Evolutionary conservation across 208 protist genomes (phyloP), one percentile per base, ranked within the genome.

Genomic region (Leishmania martiniquensis): DNA sequence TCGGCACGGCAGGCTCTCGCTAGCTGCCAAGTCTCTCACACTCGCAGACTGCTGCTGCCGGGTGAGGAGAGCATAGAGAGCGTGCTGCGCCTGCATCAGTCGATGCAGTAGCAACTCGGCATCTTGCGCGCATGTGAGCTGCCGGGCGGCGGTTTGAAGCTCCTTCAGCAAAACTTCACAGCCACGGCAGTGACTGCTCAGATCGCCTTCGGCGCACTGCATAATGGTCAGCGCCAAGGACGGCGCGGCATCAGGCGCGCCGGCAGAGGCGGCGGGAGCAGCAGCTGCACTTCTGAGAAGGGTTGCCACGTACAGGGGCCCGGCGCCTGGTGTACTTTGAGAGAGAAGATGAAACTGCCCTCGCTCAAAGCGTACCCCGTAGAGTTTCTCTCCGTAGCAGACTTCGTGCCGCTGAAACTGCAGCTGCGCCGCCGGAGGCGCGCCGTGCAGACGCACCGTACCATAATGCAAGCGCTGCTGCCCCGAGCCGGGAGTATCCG

Each of bases 311-410:
- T 82, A 85, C 25, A 95, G 81, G 1, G 87, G 87, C 22, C 85
- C 84, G 37, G 51, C 70, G n/a, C 89, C 89, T n/a, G 79, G 72
- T 45, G 84, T 54, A 12, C 75, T 76, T 72, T 95, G 89, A 2
- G 90, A 89, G 66, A 95, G 82, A 5, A 92, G 65, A 75, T 93
- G 84, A 77, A 87, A 91, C 47, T 71, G 80, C 1, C 87, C 84
- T 34, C 78, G 45, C 70, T 91, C 77, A 45, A 80, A 81, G 54
- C 80, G 87, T 62, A 91, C 67, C 34, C 87, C 87, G 75, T 87
- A 88, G 25, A 91, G 76, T 47, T 73, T 62, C 67, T 88, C 87
- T 20, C 69, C 72, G 71, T 80, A 88, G 3, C 45, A 32, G 55
- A 83, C 63, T 66, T 47, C 54, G 51, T 79, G 73, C 32, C 71